Evolutionary conservation across 345 rosid genomes (phyloP), one percentile per base, ranked within the genome.

Genomic region (Iberis pinnata): DNA sequence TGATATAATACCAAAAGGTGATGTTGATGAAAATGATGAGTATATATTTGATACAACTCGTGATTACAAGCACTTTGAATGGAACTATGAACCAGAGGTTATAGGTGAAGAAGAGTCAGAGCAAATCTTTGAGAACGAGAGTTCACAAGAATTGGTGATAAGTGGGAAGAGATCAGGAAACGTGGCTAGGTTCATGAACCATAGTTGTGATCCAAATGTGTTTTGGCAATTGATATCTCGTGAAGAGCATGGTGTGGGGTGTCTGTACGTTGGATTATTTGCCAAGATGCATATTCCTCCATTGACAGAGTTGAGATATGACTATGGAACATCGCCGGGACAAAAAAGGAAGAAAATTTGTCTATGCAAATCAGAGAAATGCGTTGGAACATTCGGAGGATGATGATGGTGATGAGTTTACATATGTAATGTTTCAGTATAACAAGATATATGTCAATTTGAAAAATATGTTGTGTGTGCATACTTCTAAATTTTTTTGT

Each of bases 111-210:
- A 33, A 45, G 12, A 54, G 31, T 27, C 54, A n/a, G 60, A 39
- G 22, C 74, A 68, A 29, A 56, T 60, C 16, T 11, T 15, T 1
- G 70, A 49, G 43, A 13, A 42, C 19, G 27, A 50, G 12, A 9
- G 73, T 47, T 76, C 79, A 32, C 64, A 38, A 39, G 73, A 80
- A 5, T 36, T 84, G 41, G 52, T 78, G 46, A 82, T 88, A 12
- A 75, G 67, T 60, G 88, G 88, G 1, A 88, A 67, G 45, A 65
- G 68, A 37, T 22, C 20, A 32, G 97, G 97, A n/a, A 88, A 85
- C 63, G 84, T 88, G 16, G 82, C 90, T 39, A 73, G 95, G 4
- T 88, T 88, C 58, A 79, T 88, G 82, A 88, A 88, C 60, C 92
- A 88, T 46, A 75, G 86, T 62, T 88, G 95, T 64, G 42, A 46